Evolutionary conservation across 202 grass and related monocot genomes (phyloP).

Genomic region (Hordeum pubiflorum): DNA sequence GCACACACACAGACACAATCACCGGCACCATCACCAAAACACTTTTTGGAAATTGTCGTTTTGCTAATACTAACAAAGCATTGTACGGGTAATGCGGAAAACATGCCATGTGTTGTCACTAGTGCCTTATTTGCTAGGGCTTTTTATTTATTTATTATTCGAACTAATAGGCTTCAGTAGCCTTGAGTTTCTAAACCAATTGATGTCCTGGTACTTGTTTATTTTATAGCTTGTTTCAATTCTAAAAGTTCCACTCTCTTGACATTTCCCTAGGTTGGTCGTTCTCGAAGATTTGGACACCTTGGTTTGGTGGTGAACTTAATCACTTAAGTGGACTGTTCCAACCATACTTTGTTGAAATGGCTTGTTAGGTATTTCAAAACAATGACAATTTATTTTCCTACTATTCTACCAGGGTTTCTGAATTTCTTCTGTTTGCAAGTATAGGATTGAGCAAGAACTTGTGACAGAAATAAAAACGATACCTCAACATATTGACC

Average conservation of each 20-base stretch:
- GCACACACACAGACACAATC: too few relatives aligned
- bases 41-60: not conserved
- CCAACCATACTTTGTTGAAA: slow-evolving; percentile 40
- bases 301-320: slow-evolving; percentile 90
- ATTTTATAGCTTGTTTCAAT: not conserved
- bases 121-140: not conserved
- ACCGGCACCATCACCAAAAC: not conserved
- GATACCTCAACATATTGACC: slow-evolving; percentile 85
- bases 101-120: not conserved
- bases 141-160: not conserved
- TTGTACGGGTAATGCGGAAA: not conserved
- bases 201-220: not conserved
- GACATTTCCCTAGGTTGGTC: slow-evolving; percentile 56
- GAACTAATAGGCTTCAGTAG: not conserved
- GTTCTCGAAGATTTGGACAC: slow-evolving; percentile 84
- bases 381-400: not conserved
- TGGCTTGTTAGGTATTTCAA: not conserved
- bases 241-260: slow-evolving; percentile 11
- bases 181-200: not conserved
- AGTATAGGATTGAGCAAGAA: slow-evolving; percentile 96
- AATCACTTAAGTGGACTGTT: slow-evolving; percentile 84
- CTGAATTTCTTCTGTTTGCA: slow-evolving; percentile 29
- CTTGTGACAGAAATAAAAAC: slow-evolving; percentile 92
- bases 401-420: slow-evolving; percentile 17
- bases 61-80: not conserved